These are phyloP conservation scores for Populus deltoides DNA, from an alignment of 345 rosid species.

Conservation along the genomic window DNA sequence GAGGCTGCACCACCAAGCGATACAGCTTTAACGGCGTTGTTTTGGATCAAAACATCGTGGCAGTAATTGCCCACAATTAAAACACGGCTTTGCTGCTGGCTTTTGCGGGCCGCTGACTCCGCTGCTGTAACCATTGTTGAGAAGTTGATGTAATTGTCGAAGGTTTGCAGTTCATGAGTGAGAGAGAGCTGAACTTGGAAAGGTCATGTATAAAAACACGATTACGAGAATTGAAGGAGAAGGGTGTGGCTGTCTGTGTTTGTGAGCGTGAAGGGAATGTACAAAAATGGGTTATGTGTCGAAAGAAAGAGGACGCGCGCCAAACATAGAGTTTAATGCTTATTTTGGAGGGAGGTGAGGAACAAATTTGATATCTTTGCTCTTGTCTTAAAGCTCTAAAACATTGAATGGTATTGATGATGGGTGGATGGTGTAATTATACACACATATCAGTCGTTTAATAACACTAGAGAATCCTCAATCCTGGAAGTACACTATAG, in stretches of 20 bases:
- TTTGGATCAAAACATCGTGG: constrained; percentile 80
- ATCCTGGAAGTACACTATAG: too few species aligned
- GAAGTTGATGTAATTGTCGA: not conserved
- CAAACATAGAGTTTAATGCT: not conserved
- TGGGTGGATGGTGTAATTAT: not conserved
- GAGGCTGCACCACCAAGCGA: constrained; percentile 97
- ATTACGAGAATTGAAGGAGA: not conserved
- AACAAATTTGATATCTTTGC: too few species aligned
- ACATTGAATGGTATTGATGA: not conserved
- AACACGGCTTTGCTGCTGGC: constrained; percentile 30
- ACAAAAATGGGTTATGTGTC: not conserved
- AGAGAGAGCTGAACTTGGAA: not conserved
- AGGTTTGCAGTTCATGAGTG: not conserved
- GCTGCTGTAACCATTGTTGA: constrained; percentile 12
- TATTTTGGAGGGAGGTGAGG: not conserved
- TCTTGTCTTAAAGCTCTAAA: not conserved
- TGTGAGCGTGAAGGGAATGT: not conserved
- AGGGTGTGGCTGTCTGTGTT: not conserved
- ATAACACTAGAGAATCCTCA: too few species aligned
- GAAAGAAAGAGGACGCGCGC: constrained; percentile 15
- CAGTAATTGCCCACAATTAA: constrained; percentile 86
- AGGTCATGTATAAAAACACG: not conserved
- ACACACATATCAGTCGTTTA: too few species aligned
- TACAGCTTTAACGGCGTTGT: constrained; percentile 54
- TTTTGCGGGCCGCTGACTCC: not conserved